Evolutionary conservation across 1,284 basidiomycete species (phyloP).

Genomic region (Hypsizygus ulmarius): DNA sequence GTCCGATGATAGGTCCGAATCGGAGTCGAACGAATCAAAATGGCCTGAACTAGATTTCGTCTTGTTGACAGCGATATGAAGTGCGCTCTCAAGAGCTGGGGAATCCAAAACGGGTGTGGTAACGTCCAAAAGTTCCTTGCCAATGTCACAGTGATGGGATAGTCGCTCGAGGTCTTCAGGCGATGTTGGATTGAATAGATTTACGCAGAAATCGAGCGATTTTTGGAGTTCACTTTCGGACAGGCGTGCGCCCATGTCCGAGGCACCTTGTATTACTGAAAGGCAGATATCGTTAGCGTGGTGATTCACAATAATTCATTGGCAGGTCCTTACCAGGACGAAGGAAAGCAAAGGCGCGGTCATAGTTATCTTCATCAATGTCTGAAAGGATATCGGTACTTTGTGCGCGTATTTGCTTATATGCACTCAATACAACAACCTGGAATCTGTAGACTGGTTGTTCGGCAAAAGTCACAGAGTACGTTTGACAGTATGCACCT

Average conservation of each 20-base stretch:
- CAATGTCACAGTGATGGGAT: slow-evolving; percentile 24
- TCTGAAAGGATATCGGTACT: slow-evolving; percentile 55
- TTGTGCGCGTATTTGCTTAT: slow-evolving; percentile 69
- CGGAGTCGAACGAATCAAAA: slow-evolving; percentile 14
- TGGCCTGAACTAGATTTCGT: not conserved
- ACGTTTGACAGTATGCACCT: slow-evolving; percentile 30
- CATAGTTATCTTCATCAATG: slow-evolving; percentile 65
- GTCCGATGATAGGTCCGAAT: slow-evolving; percentile 24
- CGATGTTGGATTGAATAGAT: slow-evolving; percentile 54
- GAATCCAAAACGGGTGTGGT: slow-evolving; percentile 45
- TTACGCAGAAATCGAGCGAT: slow-evolving; percentile 59
- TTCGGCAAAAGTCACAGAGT: not conserved
- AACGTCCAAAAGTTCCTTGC: slow-evolving; percentile 44
- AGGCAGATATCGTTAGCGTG: slow-evolving; percentile 2
- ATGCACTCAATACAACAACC: slow-evolving; percentile 71
- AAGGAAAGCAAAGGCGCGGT: slow-evolving; percentile 61
- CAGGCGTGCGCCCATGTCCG: slow-evolving; percentile 65
- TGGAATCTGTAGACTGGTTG: slow-evolving; percentile 47
- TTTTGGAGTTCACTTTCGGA: slow-evolving; percentile 69
- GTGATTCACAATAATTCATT: not conserved
- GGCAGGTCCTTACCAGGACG: slow-evolving; percentile 50
- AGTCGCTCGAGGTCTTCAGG: slow-evolving; percentile 49
- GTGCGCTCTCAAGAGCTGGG: slow-evolving; percentile 33
- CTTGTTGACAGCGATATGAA: slow-evolving; percentile 16
- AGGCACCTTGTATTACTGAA: slow-evolving; percentile 72